Evolutionary conservation across 352 stramenopile genomes (phyloP), one percentile per base, ranked within the genome.

Genomic region (Phytophthora kernoviae): DNA sequence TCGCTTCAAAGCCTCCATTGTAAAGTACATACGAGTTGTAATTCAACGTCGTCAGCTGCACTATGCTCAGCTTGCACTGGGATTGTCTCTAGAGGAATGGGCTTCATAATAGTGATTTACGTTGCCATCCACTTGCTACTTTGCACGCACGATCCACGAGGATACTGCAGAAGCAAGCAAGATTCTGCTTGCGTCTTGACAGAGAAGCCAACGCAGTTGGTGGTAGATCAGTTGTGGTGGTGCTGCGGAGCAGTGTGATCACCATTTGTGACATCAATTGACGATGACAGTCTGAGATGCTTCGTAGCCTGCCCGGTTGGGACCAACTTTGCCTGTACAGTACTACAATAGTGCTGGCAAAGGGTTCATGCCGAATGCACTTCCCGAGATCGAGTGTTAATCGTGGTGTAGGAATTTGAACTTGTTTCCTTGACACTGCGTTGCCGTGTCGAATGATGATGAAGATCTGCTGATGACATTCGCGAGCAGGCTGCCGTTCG

Each of bases 391-490:
- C n/a, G n/a, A n/a, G n/a, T n/a, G 6, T 30, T 30, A 30, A 30
- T 30, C 24, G 24, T 30, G 6, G 3, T 6, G 24, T 30, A 30
- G 24, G 24, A 30, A 30, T 3, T 30, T 30, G 24, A 30, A 60
- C 39, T 37, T 48, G 43, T 33, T 62, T 54, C 10, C 7, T 54
- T 43, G 34, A 42, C 42, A 44, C 34, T 18, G 9, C 33, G 14
- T 2, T 39, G 9, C 33, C 33, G 33, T 14, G 33, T 39, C 10
- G 37, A 40, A 37, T 49, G 50, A 54, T 17, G 37, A 57, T 44
- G n/a, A 44, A 36, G 33, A 3, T 62, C 37, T 54, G 41, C 49
- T 66, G 58, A 66, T 66, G 52, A 61, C 44, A 47, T 56, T 42
- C 34, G 43, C 2, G 6, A 24, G 5, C 42, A 17, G 36, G 15